These are phyloP conservation scores for Filosporella fistucella DNA, from an alignment of 495 filamentous ascomycete genomes.

Conservation along the genomic window DNA sequence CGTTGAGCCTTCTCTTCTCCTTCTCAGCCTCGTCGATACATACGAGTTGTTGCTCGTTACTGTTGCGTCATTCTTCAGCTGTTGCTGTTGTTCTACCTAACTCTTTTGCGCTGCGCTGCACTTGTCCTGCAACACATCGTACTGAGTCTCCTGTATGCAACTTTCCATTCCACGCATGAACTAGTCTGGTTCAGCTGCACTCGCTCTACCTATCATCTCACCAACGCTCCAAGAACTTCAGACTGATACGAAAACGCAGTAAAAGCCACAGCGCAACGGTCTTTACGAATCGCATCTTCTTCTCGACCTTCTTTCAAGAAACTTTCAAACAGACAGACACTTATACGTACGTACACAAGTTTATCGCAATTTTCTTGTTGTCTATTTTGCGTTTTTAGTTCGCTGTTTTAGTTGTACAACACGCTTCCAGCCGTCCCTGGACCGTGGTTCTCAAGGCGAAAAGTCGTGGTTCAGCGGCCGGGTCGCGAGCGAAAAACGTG, in stretches of 20 bases:
- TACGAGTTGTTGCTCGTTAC: no score
- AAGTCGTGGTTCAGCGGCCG: conserved; percentile 8
- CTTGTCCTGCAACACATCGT: conserved; percentile 9
- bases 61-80: conserved; percentile 16
- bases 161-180: conserved; percentile 13
- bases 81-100: no score
- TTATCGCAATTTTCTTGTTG: no score
- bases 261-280: not conserved
- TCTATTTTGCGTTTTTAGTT: no score
- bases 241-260: no score
- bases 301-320: not conserved
- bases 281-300: not conserved
- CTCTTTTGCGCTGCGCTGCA: no score
- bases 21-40: conserved; percentile 19
- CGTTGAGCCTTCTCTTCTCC: conserved; percentile 4
- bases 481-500: conserved; percentile 15
- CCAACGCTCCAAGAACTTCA: no score
- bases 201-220: no score
- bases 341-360: no score
- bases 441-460: not conserved
- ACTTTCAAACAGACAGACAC: conserved; percentile 9
- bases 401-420: conserved; percentile 1
- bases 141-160: conserved; percentile 18
- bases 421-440: not conserved
- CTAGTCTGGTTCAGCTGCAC: conserved; percentile 4